Evolutionary conservation across 345 rosid species (phyloP).

Genomic region (Gossypium arboreum): DNA sequence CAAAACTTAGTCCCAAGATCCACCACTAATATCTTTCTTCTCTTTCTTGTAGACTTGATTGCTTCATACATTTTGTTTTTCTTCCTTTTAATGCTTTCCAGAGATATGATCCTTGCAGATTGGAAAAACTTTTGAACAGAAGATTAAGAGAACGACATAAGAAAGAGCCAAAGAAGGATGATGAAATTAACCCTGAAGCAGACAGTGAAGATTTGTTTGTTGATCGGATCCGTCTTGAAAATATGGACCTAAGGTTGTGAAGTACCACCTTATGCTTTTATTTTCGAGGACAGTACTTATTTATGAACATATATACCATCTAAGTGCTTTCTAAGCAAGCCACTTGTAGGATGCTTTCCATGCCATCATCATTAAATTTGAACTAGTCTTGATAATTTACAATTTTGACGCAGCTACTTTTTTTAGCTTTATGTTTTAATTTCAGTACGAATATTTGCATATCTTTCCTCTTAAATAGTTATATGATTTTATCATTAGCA

Average conservation of each 20-base stretch:
- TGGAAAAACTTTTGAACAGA: slow-evolving; percentile 49
- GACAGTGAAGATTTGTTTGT: slow-evolving; percentile 52
- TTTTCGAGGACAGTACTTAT: neutral
- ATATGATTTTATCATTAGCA: neutral
- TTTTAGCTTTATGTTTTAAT: neutral
- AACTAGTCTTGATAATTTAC: neutral
- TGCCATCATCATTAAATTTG: neutral
- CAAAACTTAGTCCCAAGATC: too few species aligned
- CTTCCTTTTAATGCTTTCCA: slow-evolving; percentile 13
- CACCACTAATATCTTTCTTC: too few species aligned
- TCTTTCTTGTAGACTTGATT: neutral
- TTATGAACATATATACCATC: neutral
- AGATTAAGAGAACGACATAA: slow-evolving; percentile 35
- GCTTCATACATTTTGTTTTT: slow-evolving; percentile 13
- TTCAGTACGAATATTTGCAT: neutral
- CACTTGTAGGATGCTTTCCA: neutral
- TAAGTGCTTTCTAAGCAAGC: neutral
- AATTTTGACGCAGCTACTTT: neutral
- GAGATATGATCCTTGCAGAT: slow-evolving; percentile 45
- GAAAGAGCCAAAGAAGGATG: slow-evolving; percentile 69
- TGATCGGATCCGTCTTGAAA: slow-evolving; percentile 83
- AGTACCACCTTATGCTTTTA: neutral
- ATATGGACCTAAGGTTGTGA: slow-evolving; percentile 65
- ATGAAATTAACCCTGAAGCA: slow-evolving; percentile 46
- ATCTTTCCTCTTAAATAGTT: neutral